A percentile compares a stretch with the other conserved stretches of the same genome.
phyloP scores from a whole-genome alignment of 208 protist species.

The Leishmania lainsoni region DNA sequence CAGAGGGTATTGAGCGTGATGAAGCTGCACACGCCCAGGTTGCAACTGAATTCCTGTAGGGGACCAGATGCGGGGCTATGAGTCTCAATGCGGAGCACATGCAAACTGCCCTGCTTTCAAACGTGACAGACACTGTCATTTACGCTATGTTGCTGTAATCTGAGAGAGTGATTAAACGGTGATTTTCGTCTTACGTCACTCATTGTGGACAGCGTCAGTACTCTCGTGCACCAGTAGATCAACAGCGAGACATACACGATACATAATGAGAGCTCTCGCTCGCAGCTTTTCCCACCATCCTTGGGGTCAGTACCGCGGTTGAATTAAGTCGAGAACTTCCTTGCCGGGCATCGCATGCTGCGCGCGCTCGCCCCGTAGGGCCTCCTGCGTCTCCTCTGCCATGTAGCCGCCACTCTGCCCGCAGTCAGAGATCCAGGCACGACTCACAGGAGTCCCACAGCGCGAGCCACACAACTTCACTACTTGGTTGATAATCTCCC shows the following conservation, averaged over 20 bases:
- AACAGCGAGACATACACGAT: background rate
- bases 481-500: constrained; percentile 78
- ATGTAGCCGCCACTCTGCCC: constrained; percentile 85
- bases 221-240: background rate
- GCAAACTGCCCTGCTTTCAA: background rate
- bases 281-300: background rate
- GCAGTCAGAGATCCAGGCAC: constrained; percentile 88
- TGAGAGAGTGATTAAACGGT: background rate
- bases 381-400: constrained; percentile 57
- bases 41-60: background rate
- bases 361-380: constrained; percentile 55
- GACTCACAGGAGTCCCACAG: constrained; percentile 85
- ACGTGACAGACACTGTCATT: background rate
- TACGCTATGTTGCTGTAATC: background rate
- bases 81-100: background rate
- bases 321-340: constrained; percentile 81
- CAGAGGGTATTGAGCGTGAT: background rate
- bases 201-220: constrained; percentile 2
- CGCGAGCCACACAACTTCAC: constrained; percentile 67
- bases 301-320: constrained; percentile 64
- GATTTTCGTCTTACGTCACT: background rate
- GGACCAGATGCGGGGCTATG: too few relatives aligned
- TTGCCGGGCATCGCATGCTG: constrained; percentile 69
- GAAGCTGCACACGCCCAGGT: background rate
- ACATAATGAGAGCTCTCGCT: background rate